Percentiles rank a stretch among this genome's conserved stretches.
Evolutionary conservation across 495 filamentous ascomycete genomes (phyloP).

Genomic region (Extremus antarcticus): DNA sequence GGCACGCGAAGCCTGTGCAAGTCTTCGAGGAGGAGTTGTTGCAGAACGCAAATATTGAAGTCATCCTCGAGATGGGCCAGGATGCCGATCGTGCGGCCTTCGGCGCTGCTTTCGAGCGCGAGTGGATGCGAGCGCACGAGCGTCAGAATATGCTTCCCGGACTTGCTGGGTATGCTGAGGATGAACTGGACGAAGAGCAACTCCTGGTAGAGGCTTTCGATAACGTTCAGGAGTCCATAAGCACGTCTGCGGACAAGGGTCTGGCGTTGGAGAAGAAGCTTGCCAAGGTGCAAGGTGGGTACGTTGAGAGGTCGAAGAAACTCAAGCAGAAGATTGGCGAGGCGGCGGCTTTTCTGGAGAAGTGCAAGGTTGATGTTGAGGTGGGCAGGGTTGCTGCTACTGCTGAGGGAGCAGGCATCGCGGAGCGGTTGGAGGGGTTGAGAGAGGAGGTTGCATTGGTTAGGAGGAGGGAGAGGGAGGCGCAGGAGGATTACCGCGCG

Average conservation of each 20-base stretch:
- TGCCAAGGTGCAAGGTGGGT: constrained; percentile 75
- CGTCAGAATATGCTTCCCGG: constrained; percentile 51
- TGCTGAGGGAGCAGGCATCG: constrained; percentile 65
- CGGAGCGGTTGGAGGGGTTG: constrained; percentile 59
- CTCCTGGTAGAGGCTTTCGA: constrained; percentile 55
- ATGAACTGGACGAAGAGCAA: constrained; percentile 52
- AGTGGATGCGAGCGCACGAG: constrained; percentile 55
- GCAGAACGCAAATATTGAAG: constrained; percentile 61
- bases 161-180: constrained; percentile 62
- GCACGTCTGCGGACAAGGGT: constrained; percentile 60
- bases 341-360: constrained; percentile 63
- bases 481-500: constrained; percentile 71
- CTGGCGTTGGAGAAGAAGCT: constrained; percentile 92
- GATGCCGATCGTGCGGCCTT: constrained; percentile 23
- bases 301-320: constrained; percentile 73
- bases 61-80: constrained; percentile 53
- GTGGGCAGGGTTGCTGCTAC: constrained; percentile 66
- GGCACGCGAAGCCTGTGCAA: constrained; percentile 49
- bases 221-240: constrained; percentile 57
- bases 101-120: constrained; percentile 46
- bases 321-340: constrained; percentile 73
- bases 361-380: constrained; percentile 59
- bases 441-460: constrained; percentile 77
- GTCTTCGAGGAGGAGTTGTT: constrained; percentile 60
- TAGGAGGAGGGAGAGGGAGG: constrained; percentile 73